These are phyloP conservation scores for Hibiscus trionum DNA, from an alignment of 345 rosid species.

Conservation along the genomic window DNA sequence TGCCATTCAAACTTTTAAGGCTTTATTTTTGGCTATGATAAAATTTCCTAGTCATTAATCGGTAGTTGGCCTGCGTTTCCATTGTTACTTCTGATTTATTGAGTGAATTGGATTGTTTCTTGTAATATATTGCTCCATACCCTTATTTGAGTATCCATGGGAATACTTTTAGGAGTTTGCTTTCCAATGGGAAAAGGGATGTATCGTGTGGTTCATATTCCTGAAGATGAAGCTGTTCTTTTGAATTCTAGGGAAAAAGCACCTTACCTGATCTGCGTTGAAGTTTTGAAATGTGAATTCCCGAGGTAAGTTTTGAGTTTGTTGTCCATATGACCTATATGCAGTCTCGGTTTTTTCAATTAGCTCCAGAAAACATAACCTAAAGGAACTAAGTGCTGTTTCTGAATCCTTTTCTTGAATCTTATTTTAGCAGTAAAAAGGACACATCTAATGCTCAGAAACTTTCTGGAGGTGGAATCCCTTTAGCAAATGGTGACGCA, in stretches of 20 bases:
- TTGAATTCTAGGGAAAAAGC: constrained; percentile 99
- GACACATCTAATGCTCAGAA: constrained; percentile 69
- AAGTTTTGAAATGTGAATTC: constrained; percentile 80
- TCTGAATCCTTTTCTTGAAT: constrained; percentile 10
- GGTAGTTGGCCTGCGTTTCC: not conserved
- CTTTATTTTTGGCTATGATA: not conserved
- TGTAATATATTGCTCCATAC: not conserved
- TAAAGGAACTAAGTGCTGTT: constrained; percentile 15
- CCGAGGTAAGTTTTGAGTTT: constrained; percentile 45
- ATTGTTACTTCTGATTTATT: not conserved
- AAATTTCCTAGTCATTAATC: not conserved
- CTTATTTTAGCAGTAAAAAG: constrained; percentile 53
- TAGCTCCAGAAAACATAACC: constrained; percentile 1
- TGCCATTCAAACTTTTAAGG: not conserved
- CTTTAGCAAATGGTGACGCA: constrained; percentile 96
- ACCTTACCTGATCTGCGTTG: constrained; percentile 83
- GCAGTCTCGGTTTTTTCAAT: not conserved
- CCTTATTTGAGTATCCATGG: constrained; percentile 15
- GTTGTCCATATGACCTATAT: not conserved
- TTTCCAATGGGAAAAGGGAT: constrained; percentile 97
- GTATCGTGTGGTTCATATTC: constrained; percentile 91
- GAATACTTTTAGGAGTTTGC: constrained; percentile 65
- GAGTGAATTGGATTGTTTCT: not conserved
- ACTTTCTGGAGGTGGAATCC: constrained; percentile 94
- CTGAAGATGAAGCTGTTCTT: constrained; percentile 96